Base-by-base conservation (phyloP, 1,284 basidiomycete genomes). In the Xerocomus minutiporus region DNA sequence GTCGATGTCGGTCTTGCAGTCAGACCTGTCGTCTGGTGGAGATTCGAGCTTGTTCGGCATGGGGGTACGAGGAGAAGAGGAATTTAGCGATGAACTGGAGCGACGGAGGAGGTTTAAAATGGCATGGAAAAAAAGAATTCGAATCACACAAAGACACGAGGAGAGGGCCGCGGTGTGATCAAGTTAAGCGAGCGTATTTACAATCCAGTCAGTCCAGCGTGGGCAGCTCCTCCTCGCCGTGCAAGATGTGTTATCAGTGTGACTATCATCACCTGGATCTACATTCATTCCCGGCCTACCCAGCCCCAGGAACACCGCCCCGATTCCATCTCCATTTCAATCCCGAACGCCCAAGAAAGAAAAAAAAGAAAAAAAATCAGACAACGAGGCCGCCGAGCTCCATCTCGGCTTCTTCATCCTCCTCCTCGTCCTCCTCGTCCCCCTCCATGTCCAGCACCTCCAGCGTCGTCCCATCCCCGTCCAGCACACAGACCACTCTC, bases 401-500 rank as follows among this genome's bases (percentile, higher is more conserved):
- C 34, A 35, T 35, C 34, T 59, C 61, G 35, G n/a, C 57, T 39
- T 63, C 61, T 12, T 20, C 20, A 20, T 32, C 31, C 42, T 61
- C 69, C 13, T 63, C 71, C 44, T 57, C 70, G 60, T 75, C 74
- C 57, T 69, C 70, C 57, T 72, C 82, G 63, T 62, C 83, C 76
- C 79, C 84, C 72, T 88, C 88, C 72, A 91, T 75, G 74, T 91
- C 88, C 61, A 91, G 72, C 49, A 84, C 77, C 72, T 91, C 87
- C 73, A 89, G 66, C 56, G 71, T 72, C 58, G 71, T 74, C 57
- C 86, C 86, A 48, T 74, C 73, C 54, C 67, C 71, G 65, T 86
- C 85, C 66, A 91, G 66, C 53, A 90, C 78, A 66, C 87, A 88
- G 15, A 81, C 86, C 49, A 89, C 82, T 64, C 86, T 75, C 61